Conservation (phyloP, 2,329 filamentous ascomycete species). For the Trichoderma semiorbis region DNA sequence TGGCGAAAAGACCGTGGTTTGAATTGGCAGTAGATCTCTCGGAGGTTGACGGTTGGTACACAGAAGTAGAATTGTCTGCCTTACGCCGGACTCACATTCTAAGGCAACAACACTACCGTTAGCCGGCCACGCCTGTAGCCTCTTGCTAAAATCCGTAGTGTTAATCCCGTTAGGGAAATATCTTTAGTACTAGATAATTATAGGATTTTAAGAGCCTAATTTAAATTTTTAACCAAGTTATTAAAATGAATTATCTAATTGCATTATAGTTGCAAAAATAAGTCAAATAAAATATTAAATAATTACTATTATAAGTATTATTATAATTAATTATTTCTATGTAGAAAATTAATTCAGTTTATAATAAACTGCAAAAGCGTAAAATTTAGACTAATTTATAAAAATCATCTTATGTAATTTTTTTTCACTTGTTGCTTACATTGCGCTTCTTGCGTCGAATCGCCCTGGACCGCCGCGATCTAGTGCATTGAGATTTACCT, state of each 20-base stretch:
- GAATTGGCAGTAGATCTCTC: neutral
- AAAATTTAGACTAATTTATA: neutral
- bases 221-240: neutral
- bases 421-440: neutral
- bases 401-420: neutral
- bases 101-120: neutral
- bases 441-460: neutral
- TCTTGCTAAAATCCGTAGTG: neutral
- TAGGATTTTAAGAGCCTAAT: neutral
- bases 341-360: neutral
- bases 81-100: neutral
- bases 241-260: neutral
- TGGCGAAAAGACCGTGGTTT: conserved; percentile 17
- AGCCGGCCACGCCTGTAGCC: neutral
- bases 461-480: neutral
- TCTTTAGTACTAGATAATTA: neutral
- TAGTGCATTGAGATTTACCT: neutral
- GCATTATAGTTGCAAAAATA: neutral
- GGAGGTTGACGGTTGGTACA: neutral
- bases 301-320: neutral
- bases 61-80: conserved; percentile 4
- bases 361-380: neutral
- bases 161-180: neutral
- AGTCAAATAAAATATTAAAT: neutral
- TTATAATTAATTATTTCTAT: neutral